Conservation (phyloP, 2,329 filamentous ascomycete species). For the Penicillium olsonii region DNA sequence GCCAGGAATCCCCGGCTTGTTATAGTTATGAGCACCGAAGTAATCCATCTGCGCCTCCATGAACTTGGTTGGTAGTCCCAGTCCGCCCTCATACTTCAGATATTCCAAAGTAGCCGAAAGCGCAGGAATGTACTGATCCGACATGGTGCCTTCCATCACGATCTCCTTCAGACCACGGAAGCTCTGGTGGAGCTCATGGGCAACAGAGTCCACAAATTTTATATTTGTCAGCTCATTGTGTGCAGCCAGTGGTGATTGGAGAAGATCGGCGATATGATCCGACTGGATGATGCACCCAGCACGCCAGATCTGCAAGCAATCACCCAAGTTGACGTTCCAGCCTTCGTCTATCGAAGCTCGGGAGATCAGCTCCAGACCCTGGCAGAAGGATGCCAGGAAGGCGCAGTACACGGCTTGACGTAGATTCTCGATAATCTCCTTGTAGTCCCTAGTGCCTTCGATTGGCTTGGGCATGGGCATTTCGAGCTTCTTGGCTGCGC, state of each 20-base stretch:
- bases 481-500: slow-evolving; percentile 52
- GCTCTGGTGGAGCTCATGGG: slow-evolving; percentile 54
- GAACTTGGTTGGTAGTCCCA: slow-evolving; percentile 65
- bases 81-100: slow-evolving; percentile 63
- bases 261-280: slow-evolving; percentile 63
- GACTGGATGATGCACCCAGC: slow-evolving; percentile 71
- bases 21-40: slow-evolving; percentile 69
- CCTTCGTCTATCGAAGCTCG: slow-evolving; percentile 58
- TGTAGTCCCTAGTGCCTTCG: slow-evolving; percentile 33
- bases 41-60: slow-evolving; percentile 72
- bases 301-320: slow-evolving; percentile 61
- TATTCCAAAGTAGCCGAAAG: slow-evolving; percentile 66
- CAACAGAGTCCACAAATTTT: slow-evolving; percentile 49
- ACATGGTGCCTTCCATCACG: slow-evolving; percentile 55
- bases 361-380: slow-evolving; percentile 66
- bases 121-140: slow-evolving; percentile 62
- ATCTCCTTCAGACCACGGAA: slow-evolving; percentile 58
- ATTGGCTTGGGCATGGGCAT: slow-evolving; percentile 43
- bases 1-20: slow-evolving; percentile 52
- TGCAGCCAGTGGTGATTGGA: slow-evolving; percentile 41
- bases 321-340: slow-evolving; percentile 54
- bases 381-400: slow-evolving; percentile 64
- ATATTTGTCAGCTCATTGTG: slow-evolving; percentile 36
- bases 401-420: slow-evolving; percentile 63
- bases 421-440: slow-evolving; percentile 58